A percentile compares a stretch with the other conserved stretches of the same genome.
phyloP scores from a whole-genome alignment of 2,329 filamentous ascomycete species.

The Alternaria panax region DNA sequence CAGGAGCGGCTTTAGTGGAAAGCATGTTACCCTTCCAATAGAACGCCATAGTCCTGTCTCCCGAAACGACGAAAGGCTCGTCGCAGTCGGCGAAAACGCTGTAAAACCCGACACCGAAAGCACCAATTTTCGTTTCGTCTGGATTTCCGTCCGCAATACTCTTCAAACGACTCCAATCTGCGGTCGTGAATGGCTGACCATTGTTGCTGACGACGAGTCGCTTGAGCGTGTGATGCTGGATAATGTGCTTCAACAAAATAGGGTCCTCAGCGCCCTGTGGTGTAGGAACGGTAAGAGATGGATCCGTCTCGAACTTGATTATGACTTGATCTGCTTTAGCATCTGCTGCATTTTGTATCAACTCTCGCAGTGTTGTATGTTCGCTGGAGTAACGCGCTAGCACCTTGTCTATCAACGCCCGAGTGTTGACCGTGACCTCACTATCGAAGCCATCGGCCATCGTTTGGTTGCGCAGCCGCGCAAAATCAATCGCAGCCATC shows the following conservation, averaged over 20 bases:
- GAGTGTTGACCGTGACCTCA: conserved; percentile 96
- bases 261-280: conserved; percentile 72
- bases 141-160: conserved; percentile 99
- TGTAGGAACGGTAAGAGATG: conserved; percentile 77
- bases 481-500: conserved; percentile 60
- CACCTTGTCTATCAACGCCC: conserved; percentile 97
- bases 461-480: conserved; percentile 82
- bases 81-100: conserved; percentile 98
- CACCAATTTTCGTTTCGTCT: conserved; percentile 98
- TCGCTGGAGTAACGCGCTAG: conserved; percentile 95
- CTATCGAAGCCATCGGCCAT: conserved; percentile 92
- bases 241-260: conserved; percentile 79
- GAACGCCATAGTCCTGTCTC: conserved; percentile 93
- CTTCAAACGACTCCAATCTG: conserved; percentile 93
- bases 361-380: conserved; percentile 85
- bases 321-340: conserved; percentile 88
- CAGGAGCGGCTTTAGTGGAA: conserved; percentile 84
- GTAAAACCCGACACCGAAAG: conserved; percentile 98
- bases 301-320: conserved; percentile 90
- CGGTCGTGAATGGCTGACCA: conserved; percentile 83
- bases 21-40: conserved; percentile 99
- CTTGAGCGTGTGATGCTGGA: conserved; percentile 84
- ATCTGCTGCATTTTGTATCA: conserved; percentile 98
- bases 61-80: conserved; percentile 94
- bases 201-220: conserved; percentile 93